Evolutionary conservation across 495 filamentous ascomycete genomes (phyloP), one percentile per base, ranked within the genome.

Genomic region (Aspergillus panamensis): DNA sequence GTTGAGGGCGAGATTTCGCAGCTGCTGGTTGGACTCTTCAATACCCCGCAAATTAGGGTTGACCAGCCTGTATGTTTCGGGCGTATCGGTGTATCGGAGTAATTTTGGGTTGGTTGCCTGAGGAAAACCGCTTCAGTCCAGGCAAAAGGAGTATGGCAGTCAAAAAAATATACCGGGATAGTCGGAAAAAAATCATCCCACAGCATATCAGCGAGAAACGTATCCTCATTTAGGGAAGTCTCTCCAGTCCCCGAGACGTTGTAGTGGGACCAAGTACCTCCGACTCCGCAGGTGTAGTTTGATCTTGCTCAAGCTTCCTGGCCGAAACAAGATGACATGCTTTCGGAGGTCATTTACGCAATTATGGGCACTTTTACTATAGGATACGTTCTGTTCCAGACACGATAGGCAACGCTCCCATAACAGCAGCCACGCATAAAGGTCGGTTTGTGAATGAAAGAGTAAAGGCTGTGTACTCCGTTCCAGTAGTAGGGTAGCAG

Each of bases 401-500:
- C 35, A 52, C n/a, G 50, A 35, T 13, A 52, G 20, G 35, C 50
- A 52, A 7, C 7, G 50, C 50, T n/a, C 13, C 50, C 50, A 52
- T 6, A 3, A 16, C 69, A 62, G 52, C 77, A 79, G 3, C 69
- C 73, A 14, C 59, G 59, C 44, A 72, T 55, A 53, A 80, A 79
- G 8, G 71, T 71, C 0, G 72, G 70, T 6, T 72, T 71, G 54
- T 80, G 73, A 30, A 80, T 71, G 49, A 78, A 71, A 1, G 77
- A 75, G 45, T 76, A 77, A 1, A 79, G 53, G 44, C 65, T 70
- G 54, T 78, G 69, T 0, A 77, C 66, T 32, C 67, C 54, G n/a
- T 70, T 58, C 66, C 71, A 79, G 48, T 70, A 80, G 16, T 65
- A 67, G 8, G 68, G 58, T 17, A 80, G 48, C 2, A 80, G 62